Base-by-base conservation (phyloP, 768 basidiomycete species). In the Stropharia rugosoannulata region DNA sequence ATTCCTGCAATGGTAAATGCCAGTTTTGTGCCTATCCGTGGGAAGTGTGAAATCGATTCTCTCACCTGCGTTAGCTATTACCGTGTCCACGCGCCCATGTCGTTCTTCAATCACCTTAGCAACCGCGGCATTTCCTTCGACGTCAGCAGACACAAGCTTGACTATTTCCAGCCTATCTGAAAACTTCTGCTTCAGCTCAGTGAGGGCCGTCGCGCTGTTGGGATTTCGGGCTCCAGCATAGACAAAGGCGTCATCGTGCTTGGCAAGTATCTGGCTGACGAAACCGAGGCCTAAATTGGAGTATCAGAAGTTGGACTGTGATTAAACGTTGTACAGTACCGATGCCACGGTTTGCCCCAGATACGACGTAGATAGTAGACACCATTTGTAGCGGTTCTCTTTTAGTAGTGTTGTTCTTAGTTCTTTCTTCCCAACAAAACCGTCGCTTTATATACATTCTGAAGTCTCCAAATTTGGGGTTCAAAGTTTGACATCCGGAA, bases 191-290 rank as follows among this genome's bases (percentile, higher is more conserved):
- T 13, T 18, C 1, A 55, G 18, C 3, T 38, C 39, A 13, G 13
- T 29, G 5, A 55, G 54, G 12, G 5, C 15, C 5, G 54, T 27
- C 12, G 54, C 27, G 3, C 32, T 40, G 10, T 39, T 7, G 0
- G 54, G 48, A 15, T 55, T 19, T 15, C 54, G 37, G 4, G 47
- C 40, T 10, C 54, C 54, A 15, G 54, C 47, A 16, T 55, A 55
- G 5, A 55, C 44, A 5, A 55, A 39, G 18, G 45, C 44, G n/a
- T 38, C n/a, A 4, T 19, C 10, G 37, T 48, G 32, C 19, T 29
- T 40, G 5, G 44, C 35, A 15, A 46, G 44, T 9, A 47, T 47
- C 5, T 39, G 44, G 4, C 13, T 37, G 11, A 57, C 54, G 11
- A 55, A 38, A 1, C 32, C n/a, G n/a, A n/a, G n/a, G n/a, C n/a